Base-by-base conservation (phyloP, 2,329 filamentous ascomycete species). In the Didymella glomerata region DNA sequence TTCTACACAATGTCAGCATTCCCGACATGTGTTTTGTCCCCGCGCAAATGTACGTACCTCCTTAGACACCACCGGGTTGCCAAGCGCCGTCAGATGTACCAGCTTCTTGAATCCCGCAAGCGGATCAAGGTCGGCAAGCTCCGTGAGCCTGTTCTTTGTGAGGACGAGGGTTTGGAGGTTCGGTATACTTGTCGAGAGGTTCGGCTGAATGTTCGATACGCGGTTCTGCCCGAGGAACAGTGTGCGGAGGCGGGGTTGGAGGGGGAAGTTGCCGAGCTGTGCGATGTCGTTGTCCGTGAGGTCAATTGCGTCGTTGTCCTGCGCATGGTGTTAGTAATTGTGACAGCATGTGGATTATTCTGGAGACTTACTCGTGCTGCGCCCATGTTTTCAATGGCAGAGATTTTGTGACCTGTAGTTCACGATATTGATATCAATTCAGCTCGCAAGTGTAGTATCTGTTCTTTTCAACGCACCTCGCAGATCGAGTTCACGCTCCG, bases 381-480 rank as follows among this genome's bases (percentile, higher is more conserved):
- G 83, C 95, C 95, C 81, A 99, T 81, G 80, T 99, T 99, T 84
- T 99, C 95, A 83, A 99, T 97, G 62, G 90, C 87, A 73, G 94
- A 92, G 78, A 99, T 98, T 83, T 96, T 93, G 83, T 98, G 93
- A 83, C 95, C 95, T 99, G 87, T 84, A 88, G 59, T 67, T 70
- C 62, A 69, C 68, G 77, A 82, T 81, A 82, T 84, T 78, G 84
- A 86, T 90, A 93, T 96, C 89, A 95, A 94, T 86, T 87, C 85
- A 91, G 90, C 86, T 88, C 88, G 77, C 82, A 88, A 87, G 88
- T 93, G 91, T 91, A 97, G 92, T 88, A 96, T 95, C 93, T 94
- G 91, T 85, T 88, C 92, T 92, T 96, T 92, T 90, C 90, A 87
- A 87, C 93, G 88, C 91, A 98, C 95, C 95, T 97, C 95, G 89